These are phyloP conservation scores for Fonsecaea multimorphosa DNA, from an alignment of 2,329 filamentous ascomycete genomes.

Conservation along the genomic window DNA sequence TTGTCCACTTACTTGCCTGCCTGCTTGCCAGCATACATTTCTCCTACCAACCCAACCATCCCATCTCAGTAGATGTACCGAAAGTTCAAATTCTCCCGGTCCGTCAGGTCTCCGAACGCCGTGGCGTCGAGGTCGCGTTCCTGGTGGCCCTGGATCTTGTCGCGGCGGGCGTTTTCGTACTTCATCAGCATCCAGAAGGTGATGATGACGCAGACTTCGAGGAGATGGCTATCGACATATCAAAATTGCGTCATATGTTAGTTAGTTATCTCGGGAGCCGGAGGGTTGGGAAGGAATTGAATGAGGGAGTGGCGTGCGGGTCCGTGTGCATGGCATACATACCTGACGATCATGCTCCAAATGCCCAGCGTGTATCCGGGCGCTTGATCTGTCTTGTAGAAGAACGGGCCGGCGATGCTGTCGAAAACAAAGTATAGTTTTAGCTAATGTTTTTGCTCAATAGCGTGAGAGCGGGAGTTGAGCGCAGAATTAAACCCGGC, in stretches of 20 bases:
- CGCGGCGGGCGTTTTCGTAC: constrained; percentile 58
- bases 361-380: constrained; percentile 60
- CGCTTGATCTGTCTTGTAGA: constrained; percentile 63
- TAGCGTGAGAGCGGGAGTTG: not conserved
- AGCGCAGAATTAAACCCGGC: not conserved
- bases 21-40: too few species aligned
- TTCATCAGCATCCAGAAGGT: constrained; percentile 56
- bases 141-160: constrained; percentile 54
- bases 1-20: not conserved
- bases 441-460: not conserved
- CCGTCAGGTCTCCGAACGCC: constrained; percentile 62
- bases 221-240: constrained; percentile 46
- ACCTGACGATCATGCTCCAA: constrained; percentile 62
- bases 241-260: not conserved
- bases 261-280: not conserved
- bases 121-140: constrained; percentile 47
- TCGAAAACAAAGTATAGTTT: too few species aligned
- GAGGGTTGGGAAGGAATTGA: not conserved
- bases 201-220: constrained; percentile 57
- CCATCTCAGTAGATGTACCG: constrained; percentile 36
- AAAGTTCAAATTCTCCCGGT: constrained; percentile 58
- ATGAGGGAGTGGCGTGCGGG: not conserved
- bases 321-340: too few species aligned
- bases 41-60: not conserved
- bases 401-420: constrained; percentile 65